phyloP scores from a whole-genome alignment of 768 basidiomycete genomes.

The Lactifluus pinguis region DNA sequence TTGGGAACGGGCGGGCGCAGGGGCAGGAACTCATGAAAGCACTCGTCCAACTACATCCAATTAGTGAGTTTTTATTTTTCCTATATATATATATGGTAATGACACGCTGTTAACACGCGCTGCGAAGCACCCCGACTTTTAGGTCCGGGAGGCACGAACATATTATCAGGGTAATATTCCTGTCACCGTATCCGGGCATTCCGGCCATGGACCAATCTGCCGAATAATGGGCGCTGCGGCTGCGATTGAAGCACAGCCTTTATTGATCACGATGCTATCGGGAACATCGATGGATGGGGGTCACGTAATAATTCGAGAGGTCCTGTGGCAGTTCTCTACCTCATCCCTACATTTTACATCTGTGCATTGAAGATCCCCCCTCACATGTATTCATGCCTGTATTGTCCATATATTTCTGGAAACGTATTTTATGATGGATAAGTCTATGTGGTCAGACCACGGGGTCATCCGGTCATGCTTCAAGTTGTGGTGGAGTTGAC shows the following conservation, averaged over 20 bases:
- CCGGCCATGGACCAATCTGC: conserved; percentile 14
- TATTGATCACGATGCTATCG: conserved; percentile 17
- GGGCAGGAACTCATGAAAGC: conserved; percentile 17
- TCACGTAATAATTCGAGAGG: conserved; percentile 14
- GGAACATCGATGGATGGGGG: conserved; percentile 15
- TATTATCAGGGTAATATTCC: conserved; percentile 16
- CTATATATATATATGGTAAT: not conserved
- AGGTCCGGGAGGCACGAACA: conserved; percentile 17
- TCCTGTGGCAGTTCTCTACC: conserved; percentile 4
- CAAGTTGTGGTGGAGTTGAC: conserved; percentile 11
- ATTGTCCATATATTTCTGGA: conserved; percentile 11
- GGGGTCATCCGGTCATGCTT: not conserved
- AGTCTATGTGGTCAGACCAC: conserved; percentile 1
- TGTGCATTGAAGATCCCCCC: not conserved
- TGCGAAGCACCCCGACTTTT: conserved; percentile 14
- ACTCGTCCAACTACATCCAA: conserved; percentile 17
- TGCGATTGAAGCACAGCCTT: conserved; percentile 11
- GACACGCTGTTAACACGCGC: conserved; percentile 17
- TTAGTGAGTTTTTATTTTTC: conserved; percentile 8
- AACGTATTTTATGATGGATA: conserved; percentile 8
- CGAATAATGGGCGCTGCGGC: conserved; percentile 18
- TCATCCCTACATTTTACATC: conserved; percentile 6
- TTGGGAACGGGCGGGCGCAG: conserved; percentile 17
- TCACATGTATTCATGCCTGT: conserved; percentile 14
- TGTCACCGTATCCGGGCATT: conserved; percentile 10